These are phyloP conservation scores for Ceratonia siliqua DNA, from an alignment of 306 rosid species.

Conservation along the genomic window DNA sequence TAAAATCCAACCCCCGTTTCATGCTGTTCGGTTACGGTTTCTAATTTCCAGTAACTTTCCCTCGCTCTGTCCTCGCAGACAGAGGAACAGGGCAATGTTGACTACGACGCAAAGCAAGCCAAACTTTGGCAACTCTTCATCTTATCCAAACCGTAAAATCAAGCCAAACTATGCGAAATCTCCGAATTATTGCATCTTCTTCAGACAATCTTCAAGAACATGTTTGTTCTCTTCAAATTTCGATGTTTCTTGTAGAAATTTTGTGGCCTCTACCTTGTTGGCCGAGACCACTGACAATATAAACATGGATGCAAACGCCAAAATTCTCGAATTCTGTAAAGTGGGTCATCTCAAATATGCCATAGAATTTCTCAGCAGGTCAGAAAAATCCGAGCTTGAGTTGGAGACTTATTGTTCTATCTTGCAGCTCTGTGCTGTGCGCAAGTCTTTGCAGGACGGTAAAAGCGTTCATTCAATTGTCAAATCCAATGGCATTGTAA, in stretches of 20 bases:
- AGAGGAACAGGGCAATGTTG: slow-evolving; percentile 36
- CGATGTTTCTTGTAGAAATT: slow-evolving; percentile 27
- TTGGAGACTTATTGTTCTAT: slow-evolving; percentile 51
- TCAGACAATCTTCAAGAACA: slow-evolving; percentile 34
- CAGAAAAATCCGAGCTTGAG: slow-evolving; percentile 49
- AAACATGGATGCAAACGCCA: slow-evolving; percentile 26
- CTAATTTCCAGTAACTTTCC: not conserved
- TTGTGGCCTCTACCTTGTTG: slow-evolving; percentile 31
- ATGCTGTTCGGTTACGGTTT: not conserved
- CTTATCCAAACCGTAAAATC: slow-evolving; percentile 5
- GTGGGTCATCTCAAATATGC: slow-evolving; percentile 62
- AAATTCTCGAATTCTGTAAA: slow-evolving; percentile 45
- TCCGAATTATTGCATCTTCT: slow-evolving; percentile 36
- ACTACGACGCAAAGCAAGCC: slow-evolving; percentile 37
- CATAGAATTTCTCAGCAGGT: slow-evolving; percentile 43
- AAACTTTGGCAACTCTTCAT: slow-evolving; percentile 23
- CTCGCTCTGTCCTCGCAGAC: slow-evolving; percentile 20
- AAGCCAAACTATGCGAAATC: slow-evolving; percentile 1
- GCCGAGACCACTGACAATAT: slow-evolving; percentile 15
- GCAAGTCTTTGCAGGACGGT: slow-evolving; percentile 59
- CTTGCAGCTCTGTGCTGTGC: slow-evolving; percentile 78
- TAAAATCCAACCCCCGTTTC: too few species aligned
- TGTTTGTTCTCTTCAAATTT: slow-evolving; percentile 27
- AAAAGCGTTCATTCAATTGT: slow-evolving; percentile 58
- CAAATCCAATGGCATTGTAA: slow-evolving; percentile 32